Evolutionary conservation across 108 stramenopile genomes (phyloP).

Genomic region (Fragilaria crotonensis): DNA sequence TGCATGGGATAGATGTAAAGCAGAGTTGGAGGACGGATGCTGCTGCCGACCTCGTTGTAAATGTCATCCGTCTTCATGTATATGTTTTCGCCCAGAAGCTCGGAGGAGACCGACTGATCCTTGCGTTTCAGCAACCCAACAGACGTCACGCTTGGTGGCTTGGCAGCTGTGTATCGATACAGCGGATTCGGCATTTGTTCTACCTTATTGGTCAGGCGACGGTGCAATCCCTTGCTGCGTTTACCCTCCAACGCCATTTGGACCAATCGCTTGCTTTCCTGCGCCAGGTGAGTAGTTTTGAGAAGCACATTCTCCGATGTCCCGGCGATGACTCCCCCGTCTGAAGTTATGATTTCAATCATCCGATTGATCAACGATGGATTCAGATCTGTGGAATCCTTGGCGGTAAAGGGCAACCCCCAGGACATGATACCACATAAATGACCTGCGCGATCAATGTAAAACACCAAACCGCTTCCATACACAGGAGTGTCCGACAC

Average conservation of each 20-base stretch:
- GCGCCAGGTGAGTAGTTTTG: constrained; percentile 21
- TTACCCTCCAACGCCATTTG: constrained; percentile 37
- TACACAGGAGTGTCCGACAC: constrained; percentile 35
- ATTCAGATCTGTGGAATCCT: constrained; percentile 34
- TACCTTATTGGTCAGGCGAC: neutral
- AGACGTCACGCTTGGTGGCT: constrained; percentile 32
- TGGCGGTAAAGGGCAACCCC: constrained; percentile 64
- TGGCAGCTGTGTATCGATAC: constrained; percentile 65
- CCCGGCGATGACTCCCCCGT: constrained; percentile 57
- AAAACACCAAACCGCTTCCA: constrained; percentile 77
- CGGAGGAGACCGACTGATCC: constrained; percentile 11
- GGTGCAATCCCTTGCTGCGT: constrained; percentile 3
- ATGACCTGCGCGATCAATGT: constrained; percentile 60
- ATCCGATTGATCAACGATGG: constrained; percentile 41
- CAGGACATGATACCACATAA: constrained; percentile 80
- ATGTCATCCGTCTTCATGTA: constrained; percentile 30
- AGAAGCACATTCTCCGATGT: constrained; percentile 22
- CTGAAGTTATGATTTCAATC: constrained; percentile 47
- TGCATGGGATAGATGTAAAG: constrained; percentile 37
- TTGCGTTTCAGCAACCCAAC: constrained; percentile 51
- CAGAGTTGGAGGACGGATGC: constrained; percentile 32
- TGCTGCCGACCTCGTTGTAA: neutral
- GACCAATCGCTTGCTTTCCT: constrained; percentile 54
- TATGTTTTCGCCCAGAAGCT: constrained; percentile 55
- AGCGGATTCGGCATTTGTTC: constrained; percentile 29